Conservation (phyloP, 192 early-diverging fungal species). For the Gamsiella multidivaricata region DNA sequence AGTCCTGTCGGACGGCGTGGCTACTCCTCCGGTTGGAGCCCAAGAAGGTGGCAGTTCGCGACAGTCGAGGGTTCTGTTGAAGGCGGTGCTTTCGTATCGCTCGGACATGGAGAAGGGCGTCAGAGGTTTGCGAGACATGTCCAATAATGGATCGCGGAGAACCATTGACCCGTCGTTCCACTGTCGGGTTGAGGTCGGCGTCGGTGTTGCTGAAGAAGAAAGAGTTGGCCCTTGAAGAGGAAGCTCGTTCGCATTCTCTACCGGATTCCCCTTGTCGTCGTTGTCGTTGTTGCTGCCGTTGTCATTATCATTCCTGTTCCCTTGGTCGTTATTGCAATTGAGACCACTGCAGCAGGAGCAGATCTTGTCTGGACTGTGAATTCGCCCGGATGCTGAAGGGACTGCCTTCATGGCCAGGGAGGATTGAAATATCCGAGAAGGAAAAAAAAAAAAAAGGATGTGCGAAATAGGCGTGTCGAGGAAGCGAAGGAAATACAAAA, state of each 20-base stretch:
- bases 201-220: neutral
- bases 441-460: neutral
- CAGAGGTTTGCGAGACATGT: neutral
- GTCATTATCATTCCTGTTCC: neutral
- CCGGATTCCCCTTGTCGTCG: neutral
- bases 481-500: neutral
- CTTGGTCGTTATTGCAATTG: conserved; percentile 1
- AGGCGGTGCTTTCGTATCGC: too few species aligned
- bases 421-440: neutral
- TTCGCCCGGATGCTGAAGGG: neutral
- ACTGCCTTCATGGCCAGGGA: neutral
- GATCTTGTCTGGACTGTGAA: conserved; percentile 2
- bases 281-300: neutral
- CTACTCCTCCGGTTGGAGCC: too few species aligned
- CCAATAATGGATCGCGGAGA: neutral
- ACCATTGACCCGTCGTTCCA: too few species aligned
- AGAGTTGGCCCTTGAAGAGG: neutral
- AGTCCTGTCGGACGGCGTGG: too few species aligned
- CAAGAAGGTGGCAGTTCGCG: neutral
- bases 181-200: neutral
- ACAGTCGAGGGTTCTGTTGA: neutral
- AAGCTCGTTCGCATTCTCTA: neutral
- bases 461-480: neutral
- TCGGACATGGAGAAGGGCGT: too few species aligned
- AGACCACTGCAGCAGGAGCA: neutral